Evolutionary conservation across 129 eudicot species (phyloP), one percentile per base, ranked within the genome.

Genomic region (Escallonia rubra): DNA sequence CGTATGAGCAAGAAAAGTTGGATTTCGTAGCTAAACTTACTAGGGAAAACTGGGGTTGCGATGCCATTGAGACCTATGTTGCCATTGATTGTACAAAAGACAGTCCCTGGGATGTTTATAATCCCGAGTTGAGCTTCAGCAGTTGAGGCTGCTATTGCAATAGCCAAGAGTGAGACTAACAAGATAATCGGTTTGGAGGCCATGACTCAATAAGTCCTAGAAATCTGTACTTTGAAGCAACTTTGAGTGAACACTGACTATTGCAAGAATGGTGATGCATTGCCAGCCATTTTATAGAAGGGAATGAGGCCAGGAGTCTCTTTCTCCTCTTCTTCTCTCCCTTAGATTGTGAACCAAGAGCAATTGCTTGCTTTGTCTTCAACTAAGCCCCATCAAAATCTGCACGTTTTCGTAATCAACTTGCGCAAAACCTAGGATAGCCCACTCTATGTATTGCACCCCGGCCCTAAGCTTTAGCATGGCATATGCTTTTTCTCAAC

Each of bases 331-430:
- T 23, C 34, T 23, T 23, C 34, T 23, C 34, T 23, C 34, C 34
- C 34, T 23, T 1, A 23, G 34, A 23, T 23, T 23, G 34, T 23
- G 34, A 23, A 1, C 34, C 34, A 23, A 23, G 34, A 23, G 34
- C 34, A 23, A 23, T 23, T 23, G 34, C 34, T 23, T 23, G 34
- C 34, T 23, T 23, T 23, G 34, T 23, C 34, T 23, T 23, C 34
- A 23, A 23, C 34, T 23, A 23, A 23, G 34, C 34, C 34, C 34
- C 34, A 23, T 23, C 34, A 23, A 23, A 23, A 23, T 55, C 42
- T 70, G 34, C 56, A 46, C 59, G 6, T 34, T 55, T 57, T 23
- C 6, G 71, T 65, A 50, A 70, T 64, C 65, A 43, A 63, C 43
- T 12, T 47, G 64, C 77, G 56, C 55, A 12, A 39, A 7, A 52